Percentiles rank a stretch among this genome's conserved stretches.
Evolutionary conservation across 257 asterid species (phyloP).

Genomic region (Penstemon barbatus): DNA sequence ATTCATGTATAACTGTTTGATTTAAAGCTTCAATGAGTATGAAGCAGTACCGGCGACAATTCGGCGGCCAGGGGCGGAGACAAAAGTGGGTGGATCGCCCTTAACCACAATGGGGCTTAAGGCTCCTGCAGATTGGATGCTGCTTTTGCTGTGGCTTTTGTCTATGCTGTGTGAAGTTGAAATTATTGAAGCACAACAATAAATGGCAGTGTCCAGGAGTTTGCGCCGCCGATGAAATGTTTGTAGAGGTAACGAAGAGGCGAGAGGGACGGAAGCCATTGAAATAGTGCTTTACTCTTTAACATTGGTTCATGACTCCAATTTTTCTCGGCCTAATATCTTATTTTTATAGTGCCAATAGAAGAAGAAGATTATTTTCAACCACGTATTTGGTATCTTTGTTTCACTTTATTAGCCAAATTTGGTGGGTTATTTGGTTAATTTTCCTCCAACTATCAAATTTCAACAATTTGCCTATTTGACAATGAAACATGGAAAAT

Average conservation of each 20-base stretch:
- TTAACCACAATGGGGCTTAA: constrained; percentile 65
- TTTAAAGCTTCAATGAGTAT: neutral
- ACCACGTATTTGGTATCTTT: constrained; percentile 30
- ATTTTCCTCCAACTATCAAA: neutral
- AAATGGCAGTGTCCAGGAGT: constrained; percentile 17
- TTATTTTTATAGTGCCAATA: no score
- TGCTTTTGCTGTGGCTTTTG: constrained; percentile 15
- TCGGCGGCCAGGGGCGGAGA: constrained; percentile 91
- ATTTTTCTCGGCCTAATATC: neutral
- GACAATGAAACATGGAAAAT: no score
- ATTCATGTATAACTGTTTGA: constrained; percentile 19
- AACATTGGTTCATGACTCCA: neutral
- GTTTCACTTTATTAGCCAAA: neutral
- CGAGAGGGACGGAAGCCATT: constrained; percentile 48
- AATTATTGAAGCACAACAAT: constrained; percentile 42
- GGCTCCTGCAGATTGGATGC: constrained; percentile 20
- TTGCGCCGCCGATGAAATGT: constrained; percentile 35
- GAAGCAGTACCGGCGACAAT: constrained; percentile 71
- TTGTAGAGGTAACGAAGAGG: constrained; percentile 49
- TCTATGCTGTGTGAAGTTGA: constrained; percentile 31
- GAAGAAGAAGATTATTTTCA: constrained; percentile 14
- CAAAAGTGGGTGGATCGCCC: constrained; percentile 92
- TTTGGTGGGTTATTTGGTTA: neutral
- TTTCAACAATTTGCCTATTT: no score
- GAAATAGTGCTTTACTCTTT: constrained; percentile 8